Evolutionary conservation across 1,139 yeast species (phyloP).

Genomic region (Diutina rugosa): DNA sequence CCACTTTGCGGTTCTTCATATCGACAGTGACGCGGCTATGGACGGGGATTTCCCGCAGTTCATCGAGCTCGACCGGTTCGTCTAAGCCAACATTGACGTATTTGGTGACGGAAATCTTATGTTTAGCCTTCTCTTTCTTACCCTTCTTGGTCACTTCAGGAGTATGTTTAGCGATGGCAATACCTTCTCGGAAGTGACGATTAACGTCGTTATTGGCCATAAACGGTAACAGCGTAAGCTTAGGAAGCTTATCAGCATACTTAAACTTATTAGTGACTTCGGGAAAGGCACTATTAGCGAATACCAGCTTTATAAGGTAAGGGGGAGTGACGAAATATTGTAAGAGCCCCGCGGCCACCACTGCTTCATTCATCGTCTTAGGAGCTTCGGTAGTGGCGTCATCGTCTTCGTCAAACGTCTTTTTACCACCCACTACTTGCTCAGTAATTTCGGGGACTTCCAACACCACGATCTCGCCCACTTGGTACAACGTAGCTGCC

Average conservation of each 20-base stretch:
- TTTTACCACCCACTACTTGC: neutral
- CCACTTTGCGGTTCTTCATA: slow-evolving; percentile 43
- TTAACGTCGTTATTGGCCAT: slow-evolving; percentile 36
- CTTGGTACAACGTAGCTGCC: slow-evolving; percentile 54
- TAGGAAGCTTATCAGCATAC: slow-evolving; percentile 61
- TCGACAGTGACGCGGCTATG: slow-evolving; percentile 79
- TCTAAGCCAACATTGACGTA: slow-evolving; percentile 64
- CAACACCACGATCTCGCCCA: slow-evolving; percentile 61
- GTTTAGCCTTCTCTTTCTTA: slow-evolving; percentile 12
- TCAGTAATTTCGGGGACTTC: slow-evolving; percentile 14
- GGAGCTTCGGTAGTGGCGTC: slow-evolving; percentile 10
- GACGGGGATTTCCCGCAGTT: slow-evolving; percentile 53
- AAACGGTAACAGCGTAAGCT: slow-evolving; percentile 61
- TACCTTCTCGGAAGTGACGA: slow-evolving; percentile 46
- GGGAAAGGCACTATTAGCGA: slow-evolving; percentile 21
- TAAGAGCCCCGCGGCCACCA: slow-evolving; percentile 55
- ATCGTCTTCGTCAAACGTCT: neutral
- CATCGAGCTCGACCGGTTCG: slow-evolving; percentile 39
- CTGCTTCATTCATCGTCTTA: slow-evolving; percentile 15
- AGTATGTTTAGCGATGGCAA: slow-evolving; percentile 46
- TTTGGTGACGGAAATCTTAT: slow-evolving; percentile 45
- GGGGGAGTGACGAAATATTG: slow-evolving; percentile 85
- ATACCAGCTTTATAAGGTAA: slow-evolving; percentile 49
- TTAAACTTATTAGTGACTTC: slow-evolving; percentile 28
- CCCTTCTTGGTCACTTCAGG: slow-evolving; percentile 24